Base-by-base conservation (phyloP, 495 filamentous ascomycete species). In the Penicillium cataractarum region DNA sequence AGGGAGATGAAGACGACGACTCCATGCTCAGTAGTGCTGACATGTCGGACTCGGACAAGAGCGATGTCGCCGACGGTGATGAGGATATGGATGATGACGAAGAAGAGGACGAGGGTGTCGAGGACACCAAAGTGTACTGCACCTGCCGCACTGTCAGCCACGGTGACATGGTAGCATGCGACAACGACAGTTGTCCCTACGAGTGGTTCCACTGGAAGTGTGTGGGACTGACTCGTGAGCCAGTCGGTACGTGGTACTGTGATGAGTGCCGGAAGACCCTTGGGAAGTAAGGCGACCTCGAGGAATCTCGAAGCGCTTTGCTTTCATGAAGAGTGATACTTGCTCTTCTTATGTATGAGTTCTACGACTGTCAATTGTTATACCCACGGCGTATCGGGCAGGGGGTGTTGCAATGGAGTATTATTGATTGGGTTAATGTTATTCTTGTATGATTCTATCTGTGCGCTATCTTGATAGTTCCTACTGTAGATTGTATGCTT, bases 181-280 rank as follows among this genome's bases (percentile, higher is more conserved):
- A 99, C 77, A 97, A 98, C 65, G 89, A 92, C 48, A 82, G 89
- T 58, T 99, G 95, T 79, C 87, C 89, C 26, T 95, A 87, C 74
- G 94, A 98, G 78, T 99, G 95, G 95, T 99, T 99, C 76, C 95
- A 99, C 80, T 98, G 93, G 92, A 88, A 83, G 63, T 99, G 95
- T 71, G 93, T 98, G 54, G 91, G 92, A 2, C 80, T 99, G 64
- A 94, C 89, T 64, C 86, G 87, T 60, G 94, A 98, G 75, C 95
- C 95, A 3, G 86, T 86, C 54, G 95, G 94, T 22, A 92, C 87
- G 49, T 99, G 95, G 95, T 94, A 90, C 71, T 99, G 95, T 77
- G 90, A 90, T 37, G 83, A 88, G 58, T 99, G 95, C 72, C 80
- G 83, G 29, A 86, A 85, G 63, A 87, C 81, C 58, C 73, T 88